Percentiles rank a stretch among this genome's conserved stretches.
These are phyloP conservation scores for Podila horticola DNA, from an alignment of 192 early-diverging fungal species.

Conservation along the genomic window DNA sequence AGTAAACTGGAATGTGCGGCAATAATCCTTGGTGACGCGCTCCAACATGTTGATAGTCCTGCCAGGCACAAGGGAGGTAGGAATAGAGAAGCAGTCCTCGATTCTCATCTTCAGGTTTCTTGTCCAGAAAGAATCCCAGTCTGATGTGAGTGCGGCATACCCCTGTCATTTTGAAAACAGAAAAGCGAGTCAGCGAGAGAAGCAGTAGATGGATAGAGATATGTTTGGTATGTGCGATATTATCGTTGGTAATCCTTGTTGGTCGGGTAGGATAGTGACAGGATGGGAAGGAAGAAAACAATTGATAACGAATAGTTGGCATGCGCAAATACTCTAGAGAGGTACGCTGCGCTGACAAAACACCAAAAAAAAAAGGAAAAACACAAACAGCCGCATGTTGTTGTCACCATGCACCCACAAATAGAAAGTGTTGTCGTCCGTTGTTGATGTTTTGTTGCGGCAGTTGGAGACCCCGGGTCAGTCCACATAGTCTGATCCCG, in stretches of 20 bases:
- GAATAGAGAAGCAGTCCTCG: constrained; percentile 94
- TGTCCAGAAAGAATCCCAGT: constrained; percentile 97
- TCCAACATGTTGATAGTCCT: constrained; percentile 87
- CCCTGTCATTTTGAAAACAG: constrained; percentile 61
- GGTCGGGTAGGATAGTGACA: background rate
- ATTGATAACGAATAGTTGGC: background rate
- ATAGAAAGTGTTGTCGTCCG: background rate
- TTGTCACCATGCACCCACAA: background rate
- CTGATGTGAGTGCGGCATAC: constrained; percentile 92
- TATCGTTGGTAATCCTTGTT: background rate
- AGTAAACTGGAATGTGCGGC: constrained; percentile 86
- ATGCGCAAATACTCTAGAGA: background rate
- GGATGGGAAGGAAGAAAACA: no score
- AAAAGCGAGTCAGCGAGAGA: background rate
- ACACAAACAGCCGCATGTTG: background rate
- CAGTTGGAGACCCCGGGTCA: background rate
- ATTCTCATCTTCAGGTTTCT: constrained; percentile 85
- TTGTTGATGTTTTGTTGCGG: no score
- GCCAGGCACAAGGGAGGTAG: constrained; percentile 93
- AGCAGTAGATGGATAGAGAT: no score
- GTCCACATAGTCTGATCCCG: background rate
- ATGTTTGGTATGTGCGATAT: background rate
- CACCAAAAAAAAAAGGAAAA: constrained; percentile 4
- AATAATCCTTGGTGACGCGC: constrained; percentile 85
- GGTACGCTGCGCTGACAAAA: background rate